phyloP scores from a whole-genome alignment of 2,329 filamentous ascomycete genomes.

The Aspergillus glaucus region DNA sequence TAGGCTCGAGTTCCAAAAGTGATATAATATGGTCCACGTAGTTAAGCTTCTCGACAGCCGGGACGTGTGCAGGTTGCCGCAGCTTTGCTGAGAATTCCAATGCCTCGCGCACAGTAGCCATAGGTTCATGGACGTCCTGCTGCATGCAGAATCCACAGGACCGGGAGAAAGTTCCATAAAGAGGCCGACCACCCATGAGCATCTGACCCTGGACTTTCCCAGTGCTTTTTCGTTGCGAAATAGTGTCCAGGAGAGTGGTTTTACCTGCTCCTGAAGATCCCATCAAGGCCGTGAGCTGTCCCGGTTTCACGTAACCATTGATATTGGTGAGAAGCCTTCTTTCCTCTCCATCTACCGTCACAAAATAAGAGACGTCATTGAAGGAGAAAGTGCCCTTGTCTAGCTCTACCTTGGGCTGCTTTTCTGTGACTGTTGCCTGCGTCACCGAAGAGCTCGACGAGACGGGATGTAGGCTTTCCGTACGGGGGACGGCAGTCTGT shows the following conservation, averaged over 20 bases:
- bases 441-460: too few species aligned
- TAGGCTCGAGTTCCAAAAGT: slow-evolving; percentile 60
- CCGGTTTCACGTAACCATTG: slow-evolving; percentile 46
- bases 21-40: slow-evolving; percentile 62
- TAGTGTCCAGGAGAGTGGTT: slow-evolving; percentile 74
- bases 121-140: slow-evolving; percentile 57
- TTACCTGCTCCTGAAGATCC: slow-evolving; percentile 67
- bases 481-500: too few species aligned
- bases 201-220: slow-evolving; percentile 59
- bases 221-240: slow-evolving; percentile 60
- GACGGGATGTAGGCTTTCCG: too few species aligned
- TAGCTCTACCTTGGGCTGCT: too few species aligned
- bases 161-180: slow-evolving; percentile 57
- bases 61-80: slow-evolving; percentile 54
- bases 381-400: slow-evolving; percentile 42
- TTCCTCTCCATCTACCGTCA: slow-evolving; percentile 42
- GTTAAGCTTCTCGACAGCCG: slow-evolving; percentile 55
- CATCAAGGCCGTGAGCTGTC: slow-evolving; percentile 47
- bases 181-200: slow-evolving; percentile 54
- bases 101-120: slow-evolving; percentile 59
- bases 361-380: slow-evolving; percentile 47
- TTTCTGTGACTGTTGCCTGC: too few species aligned
- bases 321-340: slow-evolving; percentile 42
- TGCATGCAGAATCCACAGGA: slow-evolving; percentile 62
- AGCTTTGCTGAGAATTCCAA: slow-evolving; percentile 61